These are phyloP conservation scores for Betula pendula DNA, from an alignment of 306 rosid genomes.

Conservation along the genomic window DNA sequence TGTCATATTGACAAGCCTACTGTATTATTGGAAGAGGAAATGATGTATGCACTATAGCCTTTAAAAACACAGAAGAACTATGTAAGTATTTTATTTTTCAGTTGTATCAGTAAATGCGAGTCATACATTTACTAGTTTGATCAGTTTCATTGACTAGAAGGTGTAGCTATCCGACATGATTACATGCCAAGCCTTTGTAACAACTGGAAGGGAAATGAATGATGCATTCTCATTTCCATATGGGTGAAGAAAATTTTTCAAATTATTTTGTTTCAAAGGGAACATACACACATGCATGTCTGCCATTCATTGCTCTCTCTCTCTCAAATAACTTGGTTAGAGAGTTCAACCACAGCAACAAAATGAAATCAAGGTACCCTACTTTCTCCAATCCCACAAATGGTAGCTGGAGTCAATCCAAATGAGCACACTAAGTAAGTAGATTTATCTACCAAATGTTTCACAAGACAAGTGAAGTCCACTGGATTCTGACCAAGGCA, in stretches of 20 bases:
- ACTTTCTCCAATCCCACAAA: too few relatives aligned
- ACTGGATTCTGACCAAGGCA: background rate
- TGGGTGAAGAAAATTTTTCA: background rate
- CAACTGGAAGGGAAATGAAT: background rate
- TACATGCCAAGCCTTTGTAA: background rate
- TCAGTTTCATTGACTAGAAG: background rate
- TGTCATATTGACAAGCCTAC: background rate
- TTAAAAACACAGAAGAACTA: background rate
- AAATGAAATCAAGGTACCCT: background rate
- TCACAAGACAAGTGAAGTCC: background rate
- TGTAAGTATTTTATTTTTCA: background rate
- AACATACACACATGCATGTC: background rate
- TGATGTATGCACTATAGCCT: background rate
- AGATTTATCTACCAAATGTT: background rate
- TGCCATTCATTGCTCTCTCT: background rate
- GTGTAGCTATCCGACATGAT: background rate
- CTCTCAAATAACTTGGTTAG: too few relatives aligned
- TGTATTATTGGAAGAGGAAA: conserved; percentile 1
- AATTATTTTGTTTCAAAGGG: background rate
- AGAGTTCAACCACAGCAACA: background rate
- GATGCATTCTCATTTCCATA: background rate
- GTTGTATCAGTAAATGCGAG: background rate
- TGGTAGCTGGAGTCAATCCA: background rate
- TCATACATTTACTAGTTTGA: background rate
- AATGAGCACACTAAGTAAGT: background rate